Conservation (phyloP, 2,329 filamentous ascomycete genomes). For the Microsporum ferrugineum region DNA sequence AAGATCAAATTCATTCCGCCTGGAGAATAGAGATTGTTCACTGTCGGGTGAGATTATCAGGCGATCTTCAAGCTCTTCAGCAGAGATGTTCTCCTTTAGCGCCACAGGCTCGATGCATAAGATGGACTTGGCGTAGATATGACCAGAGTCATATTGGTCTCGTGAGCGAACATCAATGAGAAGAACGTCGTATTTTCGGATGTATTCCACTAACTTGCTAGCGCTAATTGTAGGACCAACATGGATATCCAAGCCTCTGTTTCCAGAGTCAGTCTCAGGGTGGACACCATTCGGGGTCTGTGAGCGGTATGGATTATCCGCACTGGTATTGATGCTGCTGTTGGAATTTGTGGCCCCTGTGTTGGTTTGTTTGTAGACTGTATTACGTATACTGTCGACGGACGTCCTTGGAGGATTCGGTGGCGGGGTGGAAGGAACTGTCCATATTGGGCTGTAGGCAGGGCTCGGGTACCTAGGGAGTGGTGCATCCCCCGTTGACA, state of each 20-base stretch:
- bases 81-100: slow-evolving; percentile 55
- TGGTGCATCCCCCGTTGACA: slow-evolving; percentile 24
- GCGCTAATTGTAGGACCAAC: slow-evolving; percentile 54
- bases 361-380: slow-evolving; percentile 9
- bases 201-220: slow-evolving; percentile 58
- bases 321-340: slow-evolving; percentile 27
- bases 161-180: slow-evolving; percentile 77
- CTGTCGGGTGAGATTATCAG: slow-evolving; percentile 38
- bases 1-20: slow-evolving; percentile 65
- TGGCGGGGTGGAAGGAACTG: slow-evolving; percentile 28
- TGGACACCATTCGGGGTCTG: slow-evolving; percentile 34
- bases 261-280: slow-evolving; percentile 28
- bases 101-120: slow-evolving; percentile 85
- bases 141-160: slow-evolving; percentile 72
- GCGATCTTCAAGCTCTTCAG: slow-evolving; percentile 47
- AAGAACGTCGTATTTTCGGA: slow-evolving; percentile 56
- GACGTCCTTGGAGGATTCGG: slow-evolving; percentile 32
- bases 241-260: slow-evolving; percentile 39
- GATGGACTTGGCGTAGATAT: slow-evolving; percentile 71
- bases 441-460: slow-evolving; percentile 38
- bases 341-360: slow-evolving; percentile 14
- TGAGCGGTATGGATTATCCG: slow-evolving; percentile 36
- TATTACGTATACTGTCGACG: slow-evolving; percentile 30
- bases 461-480: slow-evolving; percentile 39
- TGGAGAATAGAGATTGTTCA: slow-evolving; percentile 64